phyloP scores from a whole-genome alignment of 441 rosid genomes.

The Gossypium schwendimanii region DNA sequence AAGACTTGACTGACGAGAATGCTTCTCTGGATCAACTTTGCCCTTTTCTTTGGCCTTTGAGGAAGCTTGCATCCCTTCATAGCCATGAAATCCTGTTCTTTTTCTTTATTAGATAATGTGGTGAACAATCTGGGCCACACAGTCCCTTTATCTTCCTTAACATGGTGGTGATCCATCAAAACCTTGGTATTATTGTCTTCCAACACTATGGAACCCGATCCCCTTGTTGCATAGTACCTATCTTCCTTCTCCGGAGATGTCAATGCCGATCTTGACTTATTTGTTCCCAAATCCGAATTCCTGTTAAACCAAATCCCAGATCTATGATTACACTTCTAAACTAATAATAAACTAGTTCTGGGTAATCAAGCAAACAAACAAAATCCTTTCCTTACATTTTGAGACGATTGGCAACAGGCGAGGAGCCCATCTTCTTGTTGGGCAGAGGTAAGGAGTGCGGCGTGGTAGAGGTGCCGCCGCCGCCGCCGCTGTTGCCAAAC shows the following conservation, averaged over 20 bases:
- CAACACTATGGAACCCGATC: constrained; percentile 59
- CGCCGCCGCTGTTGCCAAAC: constrained; percentile 15
- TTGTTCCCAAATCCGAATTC: constrained; percentile 36
- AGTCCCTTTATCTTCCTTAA: constrained; percentile 44
- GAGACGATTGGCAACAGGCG: constrained; percentile 36
- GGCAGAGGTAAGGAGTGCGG: constrained; percentile 38
- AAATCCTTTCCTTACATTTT: constrained; percentile 36
- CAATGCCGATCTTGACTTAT: constrained; percentile 36
- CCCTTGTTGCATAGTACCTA: constrained; percentile 70
- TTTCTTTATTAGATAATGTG: constrained; percentile 74
- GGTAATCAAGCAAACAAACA: neutral
- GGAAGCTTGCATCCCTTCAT: constrained; percentile 94
- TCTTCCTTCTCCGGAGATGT: constrained; percentile 69
- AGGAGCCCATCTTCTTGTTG: constrained; percentile 40
- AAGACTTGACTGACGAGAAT: constrained; percentile 45
- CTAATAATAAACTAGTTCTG: neutral
- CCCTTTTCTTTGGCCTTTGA: constrained; percentile 81
- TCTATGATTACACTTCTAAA: neutral
- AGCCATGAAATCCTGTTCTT: constrained; percentile 87
- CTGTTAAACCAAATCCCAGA: constrained; percentile 25
- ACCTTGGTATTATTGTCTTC: constrained; percentile 53
- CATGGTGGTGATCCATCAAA: constrained; percentile 33
- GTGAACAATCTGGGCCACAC: constrained; percentile 72
- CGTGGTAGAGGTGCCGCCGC: neutral
- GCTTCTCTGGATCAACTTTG: constrained; percentile 73